phyloP scores from a whole-genome alignment of 192 early-diverging fungal species.

The Coemansia sp. region DNA sequence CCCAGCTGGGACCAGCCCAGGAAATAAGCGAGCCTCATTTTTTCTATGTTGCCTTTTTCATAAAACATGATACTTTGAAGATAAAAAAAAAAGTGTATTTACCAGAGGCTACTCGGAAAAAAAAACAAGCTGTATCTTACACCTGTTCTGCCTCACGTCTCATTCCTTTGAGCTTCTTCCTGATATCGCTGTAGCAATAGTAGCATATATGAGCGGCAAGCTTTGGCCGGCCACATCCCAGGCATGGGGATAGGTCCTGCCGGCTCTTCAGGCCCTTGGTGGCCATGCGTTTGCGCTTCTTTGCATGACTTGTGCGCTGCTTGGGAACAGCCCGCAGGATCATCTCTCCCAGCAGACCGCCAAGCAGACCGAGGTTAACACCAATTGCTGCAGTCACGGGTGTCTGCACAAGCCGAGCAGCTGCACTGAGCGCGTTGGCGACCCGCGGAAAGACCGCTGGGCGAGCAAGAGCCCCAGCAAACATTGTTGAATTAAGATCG shows the following conservation, averaged over 20 bases:
- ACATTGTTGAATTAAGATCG: conserved; percentile 6
- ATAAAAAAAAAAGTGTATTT: background rate
- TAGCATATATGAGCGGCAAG: conserved; percentile 76
- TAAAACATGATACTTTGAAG: background rate
- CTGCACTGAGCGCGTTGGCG: conserved; percentile 6
- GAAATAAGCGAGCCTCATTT: too few species aligned
- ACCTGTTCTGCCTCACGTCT: conserved; percentile 16
- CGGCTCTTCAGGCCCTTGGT: conserved; percentile 74
- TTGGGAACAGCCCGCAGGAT: conserved; percentile 86
- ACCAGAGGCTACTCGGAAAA: conserved; percentile 2
- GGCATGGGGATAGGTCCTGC: conserved; percentile 69
- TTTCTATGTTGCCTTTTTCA: too few species aligned
- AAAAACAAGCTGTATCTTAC: background rate
- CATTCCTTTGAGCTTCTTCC: conserved; percentile 42
- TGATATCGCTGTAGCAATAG: conserved; percentile 71
- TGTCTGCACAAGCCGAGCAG: conserved; percentile 7
- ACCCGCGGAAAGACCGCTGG: conserved; percentile 19
- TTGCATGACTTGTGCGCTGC: conserved; percentile 89
- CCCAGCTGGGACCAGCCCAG: conserved; percentile 37
- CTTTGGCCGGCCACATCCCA: conserved; percentile 71
- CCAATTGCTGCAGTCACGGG: conserved; percentile 18
- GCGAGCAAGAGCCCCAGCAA: conserved; percentile 22
- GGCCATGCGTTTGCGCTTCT: conserved; percentile 81
- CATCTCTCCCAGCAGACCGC: conserved; percentile 54
- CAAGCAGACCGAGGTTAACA: conserved; percentile 30